Evolutionary conservation across 2,329 filamentous ascomycete species (phyloP).

Genomic region (Ophiostoma angusticollis): DNA sequence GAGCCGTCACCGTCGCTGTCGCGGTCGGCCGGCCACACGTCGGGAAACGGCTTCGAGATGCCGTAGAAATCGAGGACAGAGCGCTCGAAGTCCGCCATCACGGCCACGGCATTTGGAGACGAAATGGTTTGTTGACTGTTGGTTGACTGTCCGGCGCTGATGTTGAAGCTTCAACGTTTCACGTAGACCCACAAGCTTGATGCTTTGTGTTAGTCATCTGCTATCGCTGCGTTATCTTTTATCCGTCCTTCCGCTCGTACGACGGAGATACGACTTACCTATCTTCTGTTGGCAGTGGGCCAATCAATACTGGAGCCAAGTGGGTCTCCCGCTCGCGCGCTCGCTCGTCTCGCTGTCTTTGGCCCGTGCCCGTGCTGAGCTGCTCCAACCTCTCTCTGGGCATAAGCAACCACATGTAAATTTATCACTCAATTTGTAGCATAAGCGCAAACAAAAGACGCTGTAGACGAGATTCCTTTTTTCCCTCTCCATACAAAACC

Average conservation of each 20-base stretch:
- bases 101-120: constrained; percentile 10
- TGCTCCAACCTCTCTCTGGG: no score
- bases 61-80: constrained; percentile 83
- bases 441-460: no score
- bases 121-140: not conserved
- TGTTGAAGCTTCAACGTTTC: not conserved
- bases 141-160: not conserved
- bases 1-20: constrained; percentile 49
- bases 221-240: constrained; percentile 7
- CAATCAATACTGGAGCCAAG: no score
- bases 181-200: no score
- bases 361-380: constrained; percentile 8
- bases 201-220: not conserved
- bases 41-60: constrained; percentile 63
- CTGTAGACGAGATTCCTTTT: constrained; percentile 5
- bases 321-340: no score
- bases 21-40: constrained; percentile 76
- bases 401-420: constrained; percentile 12
- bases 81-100: constrained; percentile 59
- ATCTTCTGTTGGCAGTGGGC: not conserved
- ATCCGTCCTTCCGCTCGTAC: constrained; percentile 12
- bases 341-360: no score
- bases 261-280: constrained; percentile 14
- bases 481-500: no score
- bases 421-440: constrained; percentile 14